phyloP scores from a whole-genome alignment of 2,329 filamentous ascomycete genomes.

The Dactylellina haptotyla region DNA sequence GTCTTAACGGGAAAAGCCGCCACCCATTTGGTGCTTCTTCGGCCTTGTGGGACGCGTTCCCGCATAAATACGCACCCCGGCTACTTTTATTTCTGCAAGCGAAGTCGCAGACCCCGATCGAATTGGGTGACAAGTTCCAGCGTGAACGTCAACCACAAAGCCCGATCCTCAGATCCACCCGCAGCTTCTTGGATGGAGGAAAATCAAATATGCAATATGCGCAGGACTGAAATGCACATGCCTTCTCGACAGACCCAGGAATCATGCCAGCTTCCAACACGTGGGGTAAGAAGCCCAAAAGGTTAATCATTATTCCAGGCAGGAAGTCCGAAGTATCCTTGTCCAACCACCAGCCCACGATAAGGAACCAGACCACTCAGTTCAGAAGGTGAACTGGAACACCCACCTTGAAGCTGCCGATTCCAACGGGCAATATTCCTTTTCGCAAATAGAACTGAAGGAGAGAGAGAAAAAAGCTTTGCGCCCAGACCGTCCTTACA shows the following conservation, averaged over 20 bases:
- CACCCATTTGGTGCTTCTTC: conserved; percentile 8
- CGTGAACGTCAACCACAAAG: too few relatives aligned
- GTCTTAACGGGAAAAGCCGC: conserved; percentile 5
- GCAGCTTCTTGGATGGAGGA: conserved; percentile 19
- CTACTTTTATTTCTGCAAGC: not conserved
- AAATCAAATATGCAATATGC: conserved; percentile 25
- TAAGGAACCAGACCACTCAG: not conserved
- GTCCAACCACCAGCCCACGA: conserved; percentile 18
- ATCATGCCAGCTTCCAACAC: conserved; percentile 34
- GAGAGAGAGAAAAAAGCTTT: not conserved
- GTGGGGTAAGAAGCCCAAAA: conserved; percentile 26
- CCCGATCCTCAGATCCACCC: too few relatives aligned
- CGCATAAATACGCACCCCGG: conserved; percentile 1
- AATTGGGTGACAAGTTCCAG: too few relatives aligned
- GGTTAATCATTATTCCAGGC: conserved; percentile 11
- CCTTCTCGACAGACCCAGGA: conserved; percentile 8
- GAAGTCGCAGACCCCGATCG: not conserved
- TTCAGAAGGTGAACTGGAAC: conserved; percentile 16
- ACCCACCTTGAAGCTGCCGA: not conserved
- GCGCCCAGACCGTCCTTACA: conserved; percentile 19
- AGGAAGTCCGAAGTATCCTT: conserved; percentile 36
- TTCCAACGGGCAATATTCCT: conserved; percentile 11
- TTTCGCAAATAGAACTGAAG: not conserved
- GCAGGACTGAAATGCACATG: conserved; percentile 21
- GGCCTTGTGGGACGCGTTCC: conserved; percentile 18